Conservation (phyloP, 306 rosid species). For the Lotus japonicus region DNA sequence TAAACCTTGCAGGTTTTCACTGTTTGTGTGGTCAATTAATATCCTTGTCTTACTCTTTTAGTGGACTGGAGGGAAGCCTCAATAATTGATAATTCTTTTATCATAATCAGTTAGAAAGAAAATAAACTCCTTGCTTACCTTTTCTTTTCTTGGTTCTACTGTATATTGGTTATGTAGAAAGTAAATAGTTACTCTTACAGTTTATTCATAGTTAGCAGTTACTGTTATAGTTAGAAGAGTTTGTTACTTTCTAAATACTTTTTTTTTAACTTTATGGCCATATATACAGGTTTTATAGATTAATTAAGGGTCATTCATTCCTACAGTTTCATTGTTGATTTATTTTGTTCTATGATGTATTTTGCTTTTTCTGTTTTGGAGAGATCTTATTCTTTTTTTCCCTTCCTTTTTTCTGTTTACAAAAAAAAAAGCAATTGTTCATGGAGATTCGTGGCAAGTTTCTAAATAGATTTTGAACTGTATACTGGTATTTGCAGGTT, state of each 20-base stretch:
- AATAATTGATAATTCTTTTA: background rate
- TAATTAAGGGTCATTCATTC: background rate
- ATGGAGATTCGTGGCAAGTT: background rate
- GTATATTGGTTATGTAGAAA: background rate
- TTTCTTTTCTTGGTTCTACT: background rate
- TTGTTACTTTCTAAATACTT: no score
- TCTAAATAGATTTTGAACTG: constrained; percentile 9
- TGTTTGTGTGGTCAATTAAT: background rate
- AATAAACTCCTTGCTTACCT: background rate
- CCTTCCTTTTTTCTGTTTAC: background rate
- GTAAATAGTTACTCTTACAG: background rate
- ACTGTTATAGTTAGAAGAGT: no score
- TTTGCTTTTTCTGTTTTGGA: background rate
- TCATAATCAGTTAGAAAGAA: background rate
- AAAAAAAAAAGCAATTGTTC: background rate
- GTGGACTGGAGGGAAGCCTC: background rate
- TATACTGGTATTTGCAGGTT: constrained; percentile 25
- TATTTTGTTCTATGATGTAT: background rate
- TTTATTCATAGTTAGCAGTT: background rate
- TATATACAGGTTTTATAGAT: background rate
- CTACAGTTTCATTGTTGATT: background rate
- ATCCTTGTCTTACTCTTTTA: background rate
- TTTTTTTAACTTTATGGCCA: background rate
- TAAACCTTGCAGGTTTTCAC: background rate
- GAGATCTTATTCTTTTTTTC: background rate